Conservation (phyloP, 495 filamentous ascomycete species). For the Talaromyces trachyspermus region DNA sequence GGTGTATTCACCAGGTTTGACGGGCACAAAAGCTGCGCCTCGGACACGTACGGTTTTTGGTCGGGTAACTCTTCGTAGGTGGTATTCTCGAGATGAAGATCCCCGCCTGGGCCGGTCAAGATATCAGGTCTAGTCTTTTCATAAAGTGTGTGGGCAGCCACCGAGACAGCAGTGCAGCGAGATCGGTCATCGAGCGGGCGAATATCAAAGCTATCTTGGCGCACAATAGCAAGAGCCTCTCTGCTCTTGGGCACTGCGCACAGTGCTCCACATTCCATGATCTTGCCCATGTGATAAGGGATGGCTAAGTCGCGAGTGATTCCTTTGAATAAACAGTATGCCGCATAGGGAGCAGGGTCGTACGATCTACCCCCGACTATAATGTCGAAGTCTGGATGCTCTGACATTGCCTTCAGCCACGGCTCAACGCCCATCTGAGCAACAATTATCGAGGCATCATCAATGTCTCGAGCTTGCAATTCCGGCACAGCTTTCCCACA, state of each 20-base stretch:
- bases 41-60: slow-evolving; percentile 27
- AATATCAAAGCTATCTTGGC: slow-evolving; percentile 36
- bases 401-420: no score
- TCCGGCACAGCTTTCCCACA: slow-evolving; percentile 27
- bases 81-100: slow-evolving; percentile 27
- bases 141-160: slow-evolving; percentile 45
- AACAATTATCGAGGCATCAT: no score
- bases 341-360: slow-evolving; percentile 41
- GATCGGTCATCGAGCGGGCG: slow-evolving; percentile 20
- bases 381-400: slow-evolving; percentile 20
- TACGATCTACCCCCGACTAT: slow-evolving; percentile 43
- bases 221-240: slow-evolving; percentile 28
- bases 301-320: slow-evolving; percentile 23
- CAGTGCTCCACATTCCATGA: slow-evolving; percentile 42
- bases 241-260: slow-evolving; percentile 41
- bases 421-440: slow-evolving; percentile 22
- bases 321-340: slow-evolving; percentile 27
- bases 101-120: slow-evolving; percentile 39
- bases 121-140: slow-evolving; percentile 43
- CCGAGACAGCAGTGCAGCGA: slow-evolving; percentile 34
- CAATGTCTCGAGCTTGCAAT: slow-evolving; percentile 26
- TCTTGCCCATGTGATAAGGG: slow-evolving; percentile 48
- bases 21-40: slow-evolving; percentile 29
- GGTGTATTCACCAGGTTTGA: slow-evolving; percentile 23
- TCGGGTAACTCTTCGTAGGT: slow-evolving; percentile 35